Evolutionary conservation across 495 filamentous ascomycete genomes (phyloP).

Genomic region (Daldinia loculata): DNA sequence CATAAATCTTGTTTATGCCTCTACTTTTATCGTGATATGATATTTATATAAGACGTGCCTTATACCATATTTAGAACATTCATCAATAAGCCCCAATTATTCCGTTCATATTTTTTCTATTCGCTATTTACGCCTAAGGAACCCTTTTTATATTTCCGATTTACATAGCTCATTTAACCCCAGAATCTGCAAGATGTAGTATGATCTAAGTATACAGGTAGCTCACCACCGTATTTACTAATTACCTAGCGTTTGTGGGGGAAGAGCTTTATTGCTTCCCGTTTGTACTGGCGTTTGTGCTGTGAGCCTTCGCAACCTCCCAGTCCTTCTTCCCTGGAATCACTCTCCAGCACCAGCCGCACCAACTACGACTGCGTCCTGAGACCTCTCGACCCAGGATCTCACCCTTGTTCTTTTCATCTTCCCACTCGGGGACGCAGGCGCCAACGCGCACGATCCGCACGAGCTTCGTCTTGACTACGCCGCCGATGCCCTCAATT

Average conservation of each 20-base stretch:
- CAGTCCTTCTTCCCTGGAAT: constrained; percentile 56
- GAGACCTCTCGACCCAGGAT: constrained; percentile 65
- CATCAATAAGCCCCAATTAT: background rate
- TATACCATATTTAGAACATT: background rate
- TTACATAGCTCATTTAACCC: background rate
- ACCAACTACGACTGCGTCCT: constrained; percentile 69
- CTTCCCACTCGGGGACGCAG: constrained; percentile 81
- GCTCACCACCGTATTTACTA: background rate
- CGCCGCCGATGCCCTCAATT: constrained; percentile 85
- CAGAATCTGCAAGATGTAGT: background rate
- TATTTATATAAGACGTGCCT: too few species aligned
- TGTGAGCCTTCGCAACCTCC: constrained; percentile 27
- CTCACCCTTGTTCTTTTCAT: constrained; percentile 69
- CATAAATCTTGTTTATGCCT: background rate
- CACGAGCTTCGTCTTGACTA: constrained; percentile 82
- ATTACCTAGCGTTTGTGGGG: background rate
- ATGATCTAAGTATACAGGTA: background rate
- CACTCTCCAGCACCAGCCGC: constrained; percentile 70
- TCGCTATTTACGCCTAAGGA: background rate
- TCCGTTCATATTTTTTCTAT: background rate
- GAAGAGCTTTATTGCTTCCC: background rate
- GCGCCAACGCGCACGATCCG: constrained; percentile 79
- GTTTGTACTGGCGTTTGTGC: background rate
- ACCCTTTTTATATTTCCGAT: background rate
- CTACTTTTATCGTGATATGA: too few species aligned